Conservation (phyloP, 1,139 yeast species). For the Yamadazyma atlantica region DNA sequence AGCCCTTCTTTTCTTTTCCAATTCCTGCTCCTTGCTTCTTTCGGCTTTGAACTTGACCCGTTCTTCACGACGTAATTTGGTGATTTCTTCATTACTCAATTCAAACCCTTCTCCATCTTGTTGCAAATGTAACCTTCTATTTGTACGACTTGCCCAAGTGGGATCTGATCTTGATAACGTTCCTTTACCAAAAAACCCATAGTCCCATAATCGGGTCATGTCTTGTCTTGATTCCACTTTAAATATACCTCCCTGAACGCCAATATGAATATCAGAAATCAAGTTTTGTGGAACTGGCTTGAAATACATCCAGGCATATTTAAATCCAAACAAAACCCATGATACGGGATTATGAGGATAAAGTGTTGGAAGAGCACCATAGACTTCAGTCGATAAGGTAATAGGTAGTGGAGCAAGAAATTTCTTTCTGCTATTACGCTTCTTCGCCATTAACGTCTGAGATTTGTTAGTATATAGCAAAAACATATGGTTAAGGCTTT, state of each 20-base stretch:
- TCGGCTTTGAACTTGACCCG: slow-evolving; percentile 70
- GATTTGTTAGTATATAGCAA: slow-evolving; percentile 16
- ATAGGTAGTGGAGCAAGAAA: slow-evolving; percentile 52
- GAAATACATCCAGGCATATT: slow-evolving; percentile 25
- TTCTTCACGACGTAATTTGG: slow-evolving; percentile 69
- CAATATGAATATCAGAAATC: slow-evolving; percentile 23
- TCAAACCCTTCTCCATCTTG: slow-evolving; percentile 34
- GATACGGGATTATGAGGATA: slow-evolving; percentile 61
- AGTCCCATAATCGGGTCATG: slow-evolving; percentile 69
- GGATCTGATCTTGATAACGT: slow-evolving; percentile 87
- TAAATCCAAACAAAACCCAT: slow-evolving; percentile 48
- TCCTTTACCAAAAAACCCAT: slow-evolving; percentile 96
- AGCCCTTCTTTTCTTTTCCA: slow-evolving; percentile 31
- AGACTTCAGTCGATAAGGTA: slow-evolving; percentile 31
- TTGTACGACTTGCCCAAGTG: slow-evolving; percentile 73
- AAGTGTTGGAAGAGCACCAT: slow-evolving; percentile 44
- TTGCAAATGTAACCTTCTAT: slow-evolving; percentile 41
- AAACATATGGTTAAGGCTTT: too few species aligned
- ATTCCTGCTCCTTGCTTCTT: slow-evolving; percentile 37
- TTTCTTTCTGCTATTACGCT: slow-evolving; percentile 17
- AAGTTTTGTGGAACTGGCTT: slow-evolving; percentile 28
- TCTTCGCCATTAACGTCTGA: slow-evolving; percentile 15
- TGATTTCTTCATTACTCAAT: slow-evolving; percentile 69
- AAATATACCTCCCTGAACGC: slow-evolving; percentile 36
- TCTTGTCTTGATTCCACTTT: slow-evolving; percentile 44